phyloP scores from a whole-genome alignment of 2,329 filamentous ascomycete species.

The Neonectria coccinea region DNA sequence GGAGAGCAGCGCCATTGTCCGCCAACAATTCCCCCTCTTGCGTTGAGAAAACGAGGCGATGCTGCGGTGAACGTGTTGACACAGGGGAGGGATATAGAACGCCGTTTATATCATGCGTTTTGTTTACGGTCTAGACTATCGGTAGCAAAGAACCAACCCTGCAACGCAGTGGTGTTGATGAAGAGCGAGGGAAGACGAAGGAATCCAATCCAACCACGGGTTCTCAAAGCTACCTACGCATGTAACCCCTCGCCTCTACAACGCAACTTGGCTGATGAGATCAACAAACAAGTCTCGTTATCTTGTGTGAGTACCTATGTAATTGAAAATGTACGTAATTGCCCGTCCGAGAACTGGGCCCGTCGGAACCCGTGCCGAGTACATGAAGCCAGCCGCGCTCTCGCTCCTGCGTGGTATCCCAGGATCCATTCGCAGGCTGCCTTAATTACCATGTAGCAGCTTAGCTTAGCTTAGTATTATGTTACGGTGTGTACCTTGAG shows the following conservation, averaged over 20 bases:
- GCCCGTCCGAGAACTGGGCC: constrained; percentile 7
- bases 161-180: background rate
- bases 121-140: background rate
- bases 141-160: background rate
- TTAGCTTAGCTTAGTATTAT: background rate
- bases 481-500: background rate
- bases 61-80: background rate
- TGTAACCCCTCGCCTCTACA: background rate
- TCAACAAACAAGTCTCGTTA: background rate
- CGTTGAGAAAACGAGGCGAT: background rate
- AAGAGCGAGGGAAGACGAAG: background rate
- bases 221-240: no score
- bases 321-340: background rate
- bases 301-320: background rate
- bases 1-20: background rate
- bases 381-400: constrained; percentile 13
- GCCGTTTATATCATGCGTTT: background rate
- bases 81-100: background rate
- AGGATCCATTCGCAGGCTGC: background rate
- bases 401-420: background rate
- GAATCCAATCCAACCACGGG: background rate
- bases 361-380: constrained; percentile 11
- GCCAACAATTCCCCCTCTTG: background rate
- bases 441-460: no score
- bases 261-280: background rate